A percentile compares a stretch with the other conserved stretches of the same genome.
Conservation (phyloP, 2,329 filamentous ascomycete genomes). For the Trichoderma afroharzianum region DNA sequence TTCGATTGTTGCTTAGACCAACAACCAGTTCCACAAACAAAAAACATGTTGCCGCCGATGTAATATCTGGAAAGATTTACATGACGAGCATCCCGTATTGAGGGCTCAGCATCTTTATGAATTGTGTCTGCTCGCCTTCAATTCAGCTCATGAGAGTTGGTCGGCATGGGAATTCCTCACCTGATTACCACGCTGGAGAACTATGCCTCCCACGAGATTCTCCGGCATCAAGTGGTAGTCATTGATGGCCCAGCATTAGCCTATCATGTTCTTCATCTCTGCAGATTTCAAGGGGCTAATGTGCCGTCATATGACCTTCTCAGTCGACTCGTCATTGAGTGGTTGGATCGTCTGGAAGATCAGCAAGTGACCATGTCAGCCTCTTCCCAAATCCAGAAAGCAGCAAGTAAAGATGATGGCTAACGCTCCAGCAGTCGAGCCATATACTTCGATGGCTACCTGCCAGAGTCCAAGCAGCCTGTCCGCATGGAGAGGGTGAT, state of each 20-base stretch:
- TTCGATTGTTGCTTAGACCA: neutral
- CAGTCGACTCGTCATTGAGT: conserved; percentile 54
- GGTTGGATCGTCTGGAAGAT: conserved; percentile 57
- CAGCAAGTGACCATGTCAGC: conserved; percentile 60
- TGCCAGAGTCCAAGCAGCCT: conserved; percentile 64
- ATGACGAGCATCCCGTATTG: neutral
- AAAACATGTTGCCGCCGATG: neutral
- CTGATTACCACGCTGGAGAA: conserved; percentile 51
- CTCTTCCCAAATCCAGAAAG: neutral
- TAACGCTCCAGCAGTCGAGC: conserved; percentile 38
- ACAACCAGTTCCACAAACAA: neutral
- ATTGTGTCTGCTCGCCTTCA: no score
- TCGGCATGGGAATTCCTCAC: conserved; percentile 56
- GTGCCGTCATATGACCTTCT: conserved; percentile 63
- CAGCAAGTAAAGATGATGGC: neutral
- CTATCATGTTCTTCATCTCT: conserved; percentile 64
- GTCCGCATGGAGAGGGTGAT: conserved; percentile 60
- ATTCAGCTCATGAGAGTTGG: neutral
- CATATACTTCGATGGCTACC: conserved; percentile 82
- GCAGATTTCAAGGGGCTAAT: conserved; percentile 48
- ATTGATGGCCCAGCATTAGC: conserved; percentile 80
- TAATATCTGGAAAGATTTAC: neutral
- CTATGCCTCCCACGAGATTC: conserved; percentile 42
- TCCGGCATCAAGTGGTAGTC: conserved; percentile 44
- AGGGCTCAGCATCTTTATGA: neutral